Percentiles rank a stretch among this genome's conserved stretches.
These are phyloP conservation scores for Thinopyrum elongatum DNA, from an alignment of 176 grass and related monocot species.

Conservation along the genomic window DNA sequence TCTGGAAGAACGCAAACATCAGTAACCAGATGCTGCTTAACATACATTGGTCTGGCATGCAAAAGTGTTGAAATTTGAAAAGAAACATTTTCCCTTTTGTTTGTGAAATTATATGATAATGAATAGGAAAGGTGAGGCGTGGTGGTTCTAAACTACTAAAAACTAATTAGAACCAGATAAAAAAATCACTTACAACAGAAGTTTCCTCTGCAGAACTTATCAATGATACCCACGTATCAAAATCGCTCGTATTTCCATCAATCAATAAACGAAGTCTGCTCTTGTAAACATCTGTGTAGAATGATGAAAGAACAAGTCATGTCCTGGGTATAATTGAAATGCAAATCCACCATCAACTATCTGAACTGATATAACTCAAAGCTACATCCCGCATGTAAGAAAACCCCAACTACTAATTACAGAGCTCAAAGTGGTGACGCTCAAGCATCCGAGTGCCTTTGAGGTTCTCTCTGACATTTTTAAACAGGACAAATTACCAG, in stretches of 20 bases:
- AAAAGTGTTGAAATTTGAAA: slow-evolving; percentile 38
- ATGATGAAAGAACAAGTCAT: slow-evolving; percentile 14
- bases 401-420: slow-evolving; percentile 17
- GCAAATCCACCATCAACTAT: slow-evolving; percentile 8
- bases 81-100: slow-evolving; percentile 11
- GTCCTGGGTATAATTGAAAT: slow-evolving; percentile 5
- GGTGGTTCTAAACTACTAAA: slow-evolving; percentile 14
- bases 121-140: not conserved
- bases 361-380: not conserved
- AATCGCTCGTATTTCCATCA: slow-evolving; percentile 29
- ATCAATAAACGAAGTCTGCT: slow-evolving; percentile 40
- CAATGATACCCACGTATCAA: slow-evolving; percentile 68
- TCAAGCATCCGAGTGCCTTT: not conserved
- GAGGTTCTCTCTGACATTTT: not conserved
- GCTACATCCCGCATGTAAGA: not conserved
- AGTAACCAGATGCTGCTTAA: slow-evolving; percentile 29
- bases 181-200: slow-evolving; percentile 49
- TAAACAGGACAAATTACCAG: not conserved
- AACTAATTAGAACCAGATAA: not conserved
- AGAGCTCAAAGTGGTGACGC: not conserved
- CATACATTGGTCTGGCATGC: not conserved
- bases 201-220: slow-evolving; percentile 56
- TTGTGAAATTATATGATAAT: not conserved
- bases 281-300: slow-evolving; percentile 47
- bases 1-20: slow-evolving; percentile 53